Percentiles rank a stretch among this genome's conserved stretches.
Evolutionary conservation across 2,329 filamentous ascomycete species (phyloP).

Genomic region (Sporothrix variecibatus): DNA sequence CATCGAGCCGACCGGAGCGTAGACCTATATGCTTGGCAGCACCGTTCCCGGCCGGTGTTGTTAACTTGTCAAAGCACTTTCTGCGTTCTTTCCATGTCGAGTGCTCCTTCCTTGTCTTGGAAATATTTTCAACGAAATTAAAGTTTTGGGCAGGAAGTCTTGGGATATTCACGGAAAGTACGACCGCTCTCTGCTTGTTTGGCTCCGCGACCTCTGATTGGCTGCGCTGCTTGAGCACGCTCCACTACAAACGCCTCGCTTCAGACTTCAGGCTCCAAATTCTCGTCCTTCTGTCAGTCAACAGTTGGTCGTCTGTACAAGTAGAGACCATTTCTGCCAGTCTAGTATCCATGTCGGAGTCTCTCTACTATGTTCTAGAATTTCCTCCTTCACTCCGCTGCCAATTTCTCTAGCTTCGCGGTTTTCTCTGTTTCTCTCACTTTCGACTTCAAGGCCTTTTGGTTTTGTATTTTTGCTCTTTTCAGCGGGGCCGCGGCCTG

Average conservation of each 20-base stretch:
- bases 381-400: not conserved
- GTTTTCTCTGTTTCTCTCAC: not conserved
- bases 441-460: not conserved
- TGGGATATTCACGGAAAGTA: not conserved
- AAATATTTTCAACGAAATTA: not conserved
- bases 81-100: not conserved
- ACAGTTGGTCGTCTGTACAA: not conserved
- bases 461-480: not conserved
- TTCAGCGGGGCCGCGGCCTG: not conserved
- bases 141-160: not conserved
- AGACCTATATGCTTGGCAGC: too few species aligned
- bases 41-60: too few species aligned
- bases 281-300: not conserved
- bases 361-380: not conserved
- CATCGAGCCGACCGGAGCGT: too few species aligned
- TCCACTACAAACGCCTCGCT: not conserved
- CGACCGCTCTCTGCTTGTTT: not conserved
- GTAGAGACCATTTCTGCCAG: not conserved
- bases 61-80: too few species aligned
- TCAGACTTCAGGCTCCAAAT: not conserved
- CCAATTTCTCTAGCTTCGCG: not conserved
- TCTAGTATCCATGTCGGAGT: not conserved
- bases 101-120: not conserved
- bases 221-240: not conserved
- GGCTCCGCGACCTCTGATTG: not conserved